Percentiles rank a stretch among this genome's conserved stretches.
These are phyloP conservation scores for Salix dunnii DNA, from an alignment of 345 rosid genomes.

Conservation along the genomic window DNA sequence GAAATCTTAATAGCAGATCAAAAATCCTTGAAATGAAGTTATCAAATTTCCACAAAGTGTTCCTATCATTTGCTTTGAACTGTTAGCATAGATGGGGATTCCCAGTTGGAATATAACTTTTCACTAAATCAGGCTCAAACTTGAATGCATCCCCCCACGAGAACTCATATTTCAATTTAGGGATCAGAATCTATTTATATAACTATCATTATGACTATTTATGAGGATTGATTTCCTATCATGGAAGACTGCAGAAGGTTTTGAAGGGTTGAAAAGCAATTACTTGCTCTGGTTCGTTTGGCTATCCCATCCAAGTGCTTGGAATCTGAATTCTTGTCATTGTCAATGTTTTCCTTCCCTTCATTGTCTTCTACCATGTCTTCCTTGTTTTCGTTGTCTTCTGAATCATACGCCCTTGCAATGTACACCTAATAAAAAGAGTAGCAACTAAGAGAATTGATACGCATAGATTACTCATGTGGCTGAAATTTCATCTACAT, in stretches of 20 bases:
- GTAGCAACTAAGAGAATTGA: not conserved
- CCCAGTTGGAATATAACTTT: too few relatives aligned
- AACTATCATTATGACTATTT: too few relatives aligned
- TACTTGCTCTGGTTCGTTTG: conserved; percentile 41
- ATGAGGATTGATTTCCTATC: too few relatives aligned
- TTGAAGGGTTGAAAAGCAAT: not conserved
- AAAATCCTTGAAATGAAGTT: too few relatives aligned
- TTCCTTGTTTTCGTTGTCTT: conserved; percentile 5
- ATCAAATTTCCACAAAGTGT: too few relatives aligned
- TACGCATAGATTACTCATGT: not conserved
- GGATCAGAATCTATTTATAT: not conserved
- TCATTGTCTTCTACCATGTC: conserved; percentile 7
- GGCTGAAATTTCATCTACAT: not conserved
- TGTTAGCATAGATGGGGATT: too few relatives aligned
- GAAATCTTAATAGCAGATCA: too few relatives aligned
- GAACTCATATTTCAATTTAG: not conserved
- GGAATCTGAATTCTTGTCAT: conserved; percentile 11
- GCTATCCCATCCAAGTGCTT: conserved; percentile 20
- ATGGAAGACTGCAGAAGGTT: not conserved
- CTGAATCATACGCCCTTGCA: conserved; percentile 35
- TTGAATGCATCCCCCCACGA: too few relatives aligned
- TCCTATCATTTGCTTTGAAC: too few relatives aligned
- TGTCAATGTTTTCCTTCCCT: not conserved
- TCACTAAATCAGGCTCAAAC: too few relatives aligned
- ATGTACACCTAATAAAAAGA: conserved; percentile 32